Evolutionary conservation across 805 yeast genomes (phyloP), one percentile per base, ranked within the genome.

Genomic region (Debaryomyces castellii): DNA sequence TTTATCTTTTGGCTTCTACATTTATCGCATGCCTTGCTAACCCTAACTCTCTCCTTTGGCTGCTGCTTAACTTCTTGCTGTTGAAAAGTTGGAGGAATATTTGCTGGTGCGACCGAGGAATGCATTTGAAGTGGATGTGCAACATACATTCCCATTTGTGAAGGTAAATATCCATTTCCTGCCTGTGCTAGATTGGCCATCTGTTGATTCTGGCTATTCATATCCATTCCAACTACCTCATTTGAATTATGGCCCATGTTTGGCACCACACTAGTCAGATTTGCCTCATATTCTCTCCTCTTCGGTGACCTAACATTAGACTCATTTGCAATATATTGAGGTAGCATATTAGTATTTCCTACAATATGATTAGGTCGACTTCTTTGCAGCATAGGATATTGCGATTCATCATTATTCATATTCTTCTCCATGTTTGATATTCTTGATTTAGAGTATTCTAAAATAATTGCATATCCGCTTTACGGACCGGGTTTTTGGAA

Each of bases 1-100:
- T 81, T 81, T 47, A 78, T 77, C 58, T 81, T 80, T 48, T 77
- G 81, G 30, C 66, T 62, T 45, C 81, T 66, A 57, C 86, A 81
- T 18, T 81, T 64, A 43, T 74, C 78, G 51, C 86, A 81, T 1
- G 85, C 86, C 49, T 69, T 74, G 43, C 68, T 63, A 8, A 78
- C 83, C 38, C 82, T 58, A 47, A 69, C 51, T 24, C 77, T 56
- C 5, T 51, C 54, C 39, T 41, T 55, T 22, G 30, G 30, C 4
- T 37, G 40, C 23, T 14, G 30, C 18, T 22, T 22, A 9, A n/a
- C 16, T 22, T 22, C 28, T 23, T 18, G 40, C 9, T n/a, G 28
- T 23, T 5, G 27, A 9, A 18, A 16, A 8, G 38, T 8, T 22
- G 40, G 28, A 12, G 28, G 40, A 16, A 37, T 37, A 20, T 10